phyloP scores from a whole-genome alignment of 2,329 filamentous ascomycete species.

The Colletotrichum orchidophilum region DNA sequence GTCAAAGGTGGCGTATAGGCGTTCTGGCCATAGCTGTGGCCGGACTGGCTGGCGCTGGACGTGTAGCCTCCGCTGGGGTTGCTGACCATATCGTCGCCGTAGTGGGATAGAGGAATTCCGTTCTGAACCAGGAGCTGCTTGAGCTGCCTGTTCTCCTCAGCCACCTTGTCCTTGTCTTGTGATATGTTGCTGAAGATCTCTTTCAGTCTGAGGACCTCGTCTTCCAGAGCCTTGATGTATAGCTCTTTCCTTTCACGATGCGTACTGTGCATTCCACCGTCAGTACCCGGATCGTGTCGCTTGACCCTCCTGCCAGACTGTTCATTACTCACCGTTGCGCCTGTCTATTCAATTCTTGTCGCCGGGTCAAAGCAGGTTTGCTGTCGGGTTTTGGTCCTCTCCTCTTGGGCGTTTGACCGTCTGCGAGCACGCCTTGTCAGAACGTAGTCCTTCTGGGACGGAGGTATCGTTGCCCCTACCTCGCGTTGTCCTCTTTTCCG shows the following conservation, averaged over 20 bases:
- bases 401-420: conserved; percentile 87
- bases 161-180: conserved; percentile 79
- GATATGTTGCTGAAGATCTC: conserved; percentile 80
- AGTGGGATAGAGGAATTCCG: conserved; percentile 52
- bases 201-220: conserved; percentile 88
- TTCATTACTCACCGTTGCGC: conserved; percentile 79
- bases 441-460: not conserved
- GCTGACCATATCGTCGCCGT: conserved; percentile 55
- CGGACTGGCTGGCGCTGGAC: conserved; percentile 67
- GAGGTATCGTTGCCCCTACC: conserved; percentile 56
- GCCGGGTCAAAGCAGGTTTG: conserved; percentile 89
- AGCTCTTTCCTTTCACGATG: conserved; percentile 96
- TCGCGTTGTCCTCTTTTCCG: conserved; percentile 81
- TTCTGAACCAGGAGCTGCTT: conserved; percentile 65
- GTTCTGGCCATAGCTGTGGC: conserved; percentile 63
- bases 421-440: conserved; percentile 50
- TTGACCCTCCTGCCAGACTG: not conserved
- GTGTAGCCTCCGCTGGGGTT: conserved; percentile 58
- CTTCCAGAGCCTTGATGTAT: conserved; percentile 93
- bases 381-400: conserved; percentile 96
- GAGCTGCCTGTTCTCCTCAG: conserved; percentile 83
- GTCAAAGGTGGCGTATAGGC: conserved; percentile 59
- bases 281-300: conserved; percentile 16
- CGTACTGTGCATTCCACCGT: conserved; percentile 67
- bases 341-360: conserved; percentile 94